A percentile compares a stretch with the other conserved stretches of the same genome.
Evolutionary conservation across 2,329 filamentous ascomycete genomes (phyloP).

Genomic region (Diaporthe helianthi): DNA sequence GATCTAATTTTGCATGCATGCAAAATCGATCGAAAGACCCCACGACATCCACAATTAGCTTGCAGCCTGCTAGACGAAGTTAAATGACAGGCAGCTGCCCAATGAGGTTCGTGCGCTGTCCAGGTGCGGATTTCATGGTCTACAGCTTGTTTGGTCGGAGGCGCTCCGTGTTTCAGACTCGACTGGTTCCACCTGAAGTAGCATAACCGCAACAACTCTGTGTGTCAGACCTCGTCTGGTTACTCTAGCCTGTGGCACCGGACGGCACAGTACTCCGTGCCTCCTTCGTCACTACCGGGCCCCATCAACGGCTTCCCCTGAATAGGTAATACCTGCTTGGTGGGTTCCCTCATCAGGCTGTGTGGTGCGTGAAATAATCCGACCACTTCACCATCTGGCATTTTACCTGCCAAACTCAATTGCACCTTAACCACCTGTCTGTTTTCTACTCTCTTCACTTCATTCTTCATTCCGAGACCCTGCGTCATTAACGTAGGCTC

Average conservation of each 20-base stretch:
- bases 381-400: not conserved
- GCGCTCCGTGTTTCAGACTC: conserved; percentile 33
- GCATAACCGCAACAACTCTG: conserved; percentile 12
- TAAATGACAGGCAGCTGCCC: not conserved
- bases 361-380: conserved; percentile 8
- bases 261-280: conserved; percentile 27
- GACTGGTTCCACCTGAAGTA: conserved; percentile 15
- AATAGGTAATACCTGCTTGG: conserved; percentile 12
- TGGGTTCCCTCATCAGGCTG: not conserved
- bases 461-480: not conserved
- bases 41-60: conserved; percentile 20
- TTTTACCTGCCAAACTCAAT: not conserved
- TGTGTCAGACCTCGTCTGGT: conserved; percentile 33
- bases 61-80: conserved; percentile 11
- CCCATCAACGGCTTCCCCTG: not conserved
- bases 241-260: conserved; percentile 23
- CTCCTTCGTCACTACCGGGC: not conserved
- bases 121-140: not conserved
- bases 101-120: not conserved
- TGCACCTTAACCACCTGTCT: not conserved
- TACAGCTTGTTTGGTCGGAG: conserved; percentile 12
- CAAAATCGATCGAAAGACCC: not conserved
- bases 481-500: conserved; percentile 15
- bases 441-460: not conserved
- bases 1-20: conserved; percentile 5